A percentile compares a stretch with the other conserved stretches of the same genome.
These are phyloP conservation scores for Tricladium varicosporioides DNA, from an alignment of 2,329 filamentous ascomycete genomes.

Conservation along the genomic window DNA sequence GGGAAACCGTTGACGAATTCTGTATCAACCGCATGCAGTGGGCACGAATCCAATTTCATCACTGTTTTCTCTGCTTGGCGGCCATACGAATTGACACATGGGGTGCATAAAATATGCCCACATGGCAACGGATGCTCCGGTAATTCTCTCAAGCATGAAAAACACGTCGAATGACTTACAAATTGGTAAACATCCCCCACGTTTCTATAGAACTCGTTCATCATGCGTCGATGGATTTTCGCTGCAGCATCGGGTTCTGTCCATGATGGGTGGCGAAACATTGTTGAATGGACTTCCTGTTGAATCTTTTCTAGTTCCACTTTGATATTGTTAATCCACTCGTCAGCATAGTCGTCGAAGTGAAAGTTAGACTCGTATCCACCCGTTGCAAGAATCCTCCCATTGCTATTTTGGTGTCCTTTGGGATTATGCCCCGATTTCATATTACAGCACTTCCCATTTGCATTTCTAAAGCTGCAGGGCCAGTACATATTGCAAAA, in stretches of 20 bases:
- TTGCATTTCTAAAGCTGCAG: slow-evolving; percentile 39
- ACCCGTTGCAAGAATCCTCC: slow-evolving; percentile 42
- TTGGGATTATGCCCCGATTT: slow-evolving; percentile 36
- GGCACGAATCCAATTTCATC: not conserved
- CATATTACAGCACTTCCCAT: slow-evolving; percentile 39
- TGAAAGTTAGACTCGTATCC: slow-evolving; percentile 39
- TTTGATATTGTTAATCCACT: slow-evolving; percentile 24
- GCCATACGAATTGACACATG: slow-evolving; percentile 9
- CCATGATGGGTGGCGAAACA: not conserved
- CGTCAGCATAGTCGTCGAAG: slow-evolving; percentile 29
- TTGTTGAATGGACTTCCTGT: slow-evolving; percentile 14
- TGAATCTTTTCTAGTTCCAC: slow-evolving; percentile 8
- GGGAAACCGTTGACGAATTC: not conserved
- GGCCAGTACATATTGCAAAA: slow-evolving; percentile 46
- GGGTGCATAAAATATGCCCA: slow-evolving; percentile 14
- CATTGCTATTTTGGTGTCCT: slow-evolving; percentile 44
- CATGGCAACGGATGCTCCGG: slow-evolving; percentile 17
- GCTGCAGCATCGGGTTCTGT: slow-evolving; percentile 23
- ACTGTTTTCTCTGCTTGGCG: not conserved
- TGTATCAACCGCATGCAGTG: not conserved
- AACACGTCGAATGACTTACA: not conserved
- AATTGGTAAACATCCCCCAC: slow-evolving; percentile 13
- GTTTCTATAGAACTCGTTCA: slow-evolving; percentile 37
- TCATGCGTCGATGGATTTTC: slow-evolving; percentile 28
- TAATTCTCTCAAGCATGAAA: not conserved